Conservation (phyloP, 768 basidiomycete species). For the Xanthoconium purpureum region DNA sequence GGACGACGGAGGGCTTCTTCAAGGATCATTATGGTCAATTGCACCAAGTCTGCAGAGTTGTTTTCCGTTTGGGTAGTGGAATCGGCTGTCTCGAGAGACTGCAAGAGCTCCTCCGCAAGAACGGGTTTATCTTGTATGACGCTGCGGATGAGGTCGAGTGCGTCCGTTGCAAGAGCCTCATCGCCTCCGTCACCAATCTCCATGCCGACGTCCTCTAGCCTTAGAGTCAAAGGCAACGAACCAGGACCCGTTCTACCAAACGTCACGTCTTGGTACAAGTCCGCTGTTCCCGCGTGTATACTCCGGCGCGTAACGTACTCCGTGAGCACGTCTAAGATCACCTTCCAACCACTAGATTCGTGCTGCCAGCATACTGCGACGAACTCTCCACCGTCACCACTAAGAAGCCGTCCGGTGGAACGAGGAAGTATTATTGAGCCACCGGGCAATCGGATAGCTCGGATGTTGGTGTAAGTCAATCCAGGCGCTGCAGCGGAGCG, state of each 20-base stretch:
- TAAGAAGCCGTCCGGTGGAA: constrained; percentile 68
- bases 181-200: constrained; percentile 63
- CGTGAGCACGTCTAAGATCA: constrained; percentile 76
- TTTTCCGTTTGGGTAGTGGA: constrained; percentile 43
- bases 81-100: constrained; percentile 50
- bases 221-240: constrained; percentile 41
- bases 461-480: constrained; percentile 60
- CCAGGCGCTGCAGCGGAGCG: constrained; percentile 46
- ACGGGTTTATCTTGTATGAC: constrained; percentile 68
- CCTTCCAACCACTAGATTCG: constrained; percentile 81
- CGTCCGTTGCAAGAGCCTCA: constrained; percentile 64
- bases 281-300: constrained; percentile 38
- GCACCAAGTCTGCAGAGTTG: constrained; percentile 68
- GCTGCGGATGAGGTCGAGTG: constrained; percentile 76
- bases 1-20: constrained; percentile 69
- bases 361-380: constrained; percentile 78
- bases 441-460: constrained; percentile 71
- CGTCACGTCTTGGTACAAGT: constrained; percentile 48
- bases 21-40: constrained; percentile 75
- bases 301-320: constrained; percentile 67
- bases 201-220: constrained; percentile 68
- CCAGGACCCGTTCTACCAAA: constrained; percentile 45
- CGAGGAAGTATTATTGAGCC: constrained; percentile 67
- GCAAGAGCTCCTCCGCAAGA: constrained; percentile 63
- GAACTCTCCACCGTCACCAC: constrained; percentile 61